phyloP scores from a whole-genome alignment of 495 filamentous ascomycete genomes.

The Venustampulla echinocandica region DNA sequence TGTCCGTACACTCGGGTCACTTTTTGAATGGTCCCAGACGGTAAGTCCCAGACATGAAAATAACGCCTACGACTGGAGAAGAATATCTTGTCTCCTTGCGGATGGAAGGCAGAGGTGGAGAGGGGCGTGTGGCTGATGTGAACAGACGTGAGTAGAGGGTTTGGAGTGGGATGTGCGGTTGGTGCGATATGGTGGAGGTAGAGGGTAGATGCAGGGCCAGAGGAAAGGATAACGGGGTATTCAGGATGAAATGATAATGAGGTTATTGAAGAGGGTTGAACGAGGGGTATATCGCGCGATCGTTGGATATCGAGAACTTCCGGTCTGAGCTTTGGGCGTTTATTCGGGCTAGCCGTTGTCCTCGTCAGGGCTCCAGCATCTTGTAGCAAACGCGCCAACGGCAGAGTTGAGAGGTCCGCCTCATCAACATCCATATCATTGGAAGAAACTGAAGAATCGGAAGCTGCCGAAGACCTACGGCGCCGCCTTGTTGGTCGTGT shows the following conservation, averaged over 20 bases:
- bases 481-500: constrained; percentile 43
- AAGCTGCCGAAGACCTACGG: constrained; percentile 39
- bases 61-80: constrained; percentile 80
- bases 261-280: constrained; percentile 62
- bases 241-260: constrained; percentile 83
- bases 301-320: constrained; percentile 79
- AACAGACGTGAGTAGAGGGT: constrained; percentile 81
- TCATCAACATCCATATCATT: constrained; percentile 52
- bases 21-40: constrained; percentile 72
- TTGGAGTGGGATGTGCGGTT: constrained; percentile 59
- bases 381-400: constrained; percentile 72
- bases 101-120: constrained; percentile 67
- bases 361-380: constrained; percentile 48
- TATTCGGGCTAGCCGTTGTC: constrained; percentile 31
- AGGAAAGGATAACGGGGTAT: constrained; percentile 80
- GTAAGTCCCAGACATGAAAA: constrained; percentile 89
- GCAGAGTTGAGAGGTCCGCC: constrained; percentile 54
- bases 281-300: constrained; percentile 41
- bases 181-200: constrained; percentile 82
- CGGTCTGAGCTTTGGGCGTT: constrained; percentile 62
- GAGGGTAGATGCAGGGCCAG: constrained; percentile 73
- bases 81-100: constrained; percentile 59
- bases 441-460: constrained; percentile 32
- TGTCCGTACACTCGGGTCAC: constrained; percentile 69
- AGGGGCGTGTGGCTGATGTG: constrained; percentile 77